Evolutionary conservation across 2,329 filamentous ascomycete genomes (phyloP).

Genomic region (Nemania bipapillata): DNA sequence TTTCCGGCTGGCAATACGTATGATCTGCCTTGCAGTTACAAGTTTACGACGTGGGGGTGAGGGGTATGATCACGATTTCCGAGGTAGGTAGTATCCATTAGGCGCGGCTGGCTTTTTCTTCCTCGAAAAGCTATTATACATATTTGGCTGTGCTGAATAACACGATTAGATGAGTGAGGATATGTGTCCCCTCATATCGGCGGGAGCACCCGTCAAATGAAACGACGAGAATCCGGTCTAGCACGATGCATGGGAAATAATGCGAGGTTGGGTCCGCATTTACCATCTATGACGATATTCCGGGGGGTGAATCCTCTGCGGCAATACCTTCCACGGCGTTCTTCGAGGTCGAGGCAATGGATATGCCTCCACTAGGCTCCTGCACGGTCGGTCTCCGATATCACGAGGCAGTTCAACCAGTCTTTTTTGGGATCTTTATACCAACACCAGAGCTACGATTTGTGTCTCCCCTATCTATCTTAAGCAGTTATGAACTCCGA

Average conservation of each 20-base stretch:
- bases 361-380: neutral
- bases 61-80: neutral
- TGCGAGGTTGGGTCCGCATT: neutral
- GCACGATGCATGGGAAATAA: neutral
- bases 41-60: neutral
- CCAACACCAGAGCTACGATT: neutral
- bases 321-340: neutral
- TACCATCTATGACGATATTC: neutral
- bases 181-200: neutral
- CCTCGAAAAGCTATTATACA: neutral
- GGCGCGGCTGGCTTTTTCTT: neutral
- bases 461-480: neutral
- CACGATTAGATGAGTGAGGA: neutral
- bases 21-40: neutral
- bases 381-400: slow-evolving; percentile 1
- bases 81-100: neutral
- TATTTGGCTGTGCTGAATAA: neutral
- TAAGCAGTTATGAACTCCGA: neutral
- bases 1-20: neutral
- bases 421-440: neutral
- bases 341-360: neutral
- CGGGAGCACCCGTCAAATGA: slow-evolving; percentile 2
- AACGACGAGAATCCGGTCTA: neutral
- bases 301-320: slow-evolving; percentile 2
- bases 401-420: neutral